These are phyloP conservation scores for Lentinula edodes DNA, from an alignment of 768 basidiomycete genomes.

Conservation along the genomic window DNA sequence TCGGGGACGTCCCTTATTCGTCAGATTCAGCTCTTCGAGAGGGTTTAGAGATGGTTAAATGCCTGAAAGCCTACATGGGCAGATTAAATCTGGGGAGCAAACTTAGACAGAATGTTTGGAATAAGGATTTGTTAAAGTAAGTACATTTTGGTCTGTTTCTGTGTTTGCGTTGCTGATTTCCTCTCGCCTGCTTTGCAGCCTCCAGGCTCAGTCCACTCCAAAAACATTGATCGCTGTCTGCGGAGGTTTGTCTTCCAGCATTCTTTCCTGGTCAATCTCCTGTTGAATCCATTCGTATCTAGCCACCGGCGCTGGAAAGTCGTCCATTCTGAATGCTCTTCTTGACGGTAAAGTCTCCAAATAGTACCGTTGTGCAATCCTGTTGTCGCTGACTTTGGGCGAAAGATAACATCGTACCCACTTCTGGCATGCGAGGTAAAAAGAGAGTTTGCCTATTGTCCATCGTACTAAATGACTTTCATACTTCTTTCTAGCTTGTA, in stretches of 20 bases:
- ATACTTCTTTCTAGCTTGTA: conserved; percentile 41
- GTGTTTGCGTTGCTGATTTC: neutral
- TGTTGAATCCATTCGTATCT: neutral
- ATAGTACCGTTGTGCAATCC: neutral
- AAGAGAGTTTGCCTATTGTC: neutral
- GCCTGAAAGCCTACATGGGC: conserved; percentile 36
- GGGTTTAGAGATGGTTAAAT: conserved; percentile 48
- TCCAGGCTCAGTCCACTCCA: conserved; percentile 43
- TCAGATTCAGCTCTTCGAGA: conserved; percentile 47
- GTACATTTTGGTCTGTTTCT: conserved; percentile 6
- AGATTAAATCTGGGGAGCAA: conserved; percentile 47
- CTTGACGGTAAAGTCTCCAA: conserved; percentile 40
- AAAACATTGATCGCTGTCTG: conserved; percentile 62
- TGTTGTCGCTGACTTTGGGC: neutral
- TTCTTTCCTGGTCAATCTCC: neutral
- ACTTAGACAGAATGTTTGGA: conserved; percentile 55
- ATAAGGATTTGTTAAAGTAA: conserved; percentile 45
- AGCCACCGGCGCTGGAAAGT: conserved; percentile 62
- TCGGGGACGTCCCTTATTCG: conserved; percentile 38
- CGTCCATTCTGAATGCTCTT: conserved; percentile 55
- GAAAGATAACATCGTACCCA: conserved; percentile 57
- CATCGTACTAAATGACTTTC: neutral
- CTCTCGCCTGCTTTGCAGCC: conserved; percentile 22
- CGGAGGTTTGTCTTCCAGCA: conserved; percentile 36
- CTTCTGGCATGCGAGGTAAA: conserved; percentile 58